These are phyloP conservation scores for Solanum etuberosum DNA, from an alignment of 257 asterid genomes.

Conservation along the genomic window DNA sequence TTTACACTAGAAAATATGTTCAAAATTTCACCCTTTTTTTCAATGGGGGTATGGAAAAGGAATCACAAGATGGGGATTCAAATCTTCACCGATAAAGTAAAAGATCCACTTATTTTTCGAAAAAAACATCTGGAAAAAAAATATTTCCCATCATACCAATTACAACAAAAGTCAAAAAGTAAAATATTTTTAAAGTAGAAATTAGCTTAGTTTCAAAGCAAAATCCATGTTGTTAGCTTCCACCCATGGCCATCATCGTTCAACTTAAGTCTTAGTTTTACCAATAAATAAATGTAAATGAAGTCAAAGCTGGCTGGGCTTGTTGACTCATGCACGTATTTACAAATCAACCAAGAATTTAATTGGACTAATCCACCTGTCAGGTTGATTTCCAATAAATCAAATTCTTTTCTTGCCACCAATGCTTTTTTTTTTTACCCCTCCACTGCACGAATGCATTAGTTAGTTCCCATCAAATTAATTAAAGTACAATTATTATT, in stretches of 20 bases:
- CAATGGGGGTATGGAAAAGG: not conserved
- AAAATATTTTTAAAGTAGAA: not conserved
- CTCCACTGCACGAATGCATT: not conserved
- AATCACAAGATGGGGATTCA: too few relatives aligned
- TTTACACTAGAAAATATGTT: not conserved
- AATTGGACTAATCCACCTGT: conserved; percentile 29
- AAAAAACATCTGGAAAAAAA: not conserved
- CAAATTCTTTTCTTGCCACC: not conserved
- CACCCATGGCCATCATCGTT: not conserved
- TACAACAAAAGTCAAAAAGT: not conserved
- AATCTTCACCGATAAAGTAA: not conserved
- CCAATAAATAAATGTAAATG: not conserved
- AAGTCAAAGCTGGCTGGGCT: not conserved
- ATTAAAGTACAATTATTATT: not conserved
- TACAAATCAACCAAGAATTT: not conserved
- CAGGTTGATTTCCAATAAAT: conserved; percentile 29
- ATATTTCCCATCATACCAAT: not conserved
- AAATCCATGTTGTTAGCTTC: not conserved
- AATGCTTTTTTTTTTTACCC: not conserved
- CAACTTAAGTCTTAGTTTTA: not conserved
- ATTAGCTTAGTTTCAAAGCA: not conserved
- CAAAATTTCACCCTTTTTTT: not conserved
- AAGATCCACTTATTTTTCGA: not conserved
- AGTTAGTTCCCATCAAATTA: too few relatives aligned
- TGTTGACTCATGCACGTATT: not conserved